These are phyloP conservation scores for Niveomyces coronatus DNA, from an alignment of 2,329 filamentous ascomycete species.

Conservation along the genomic window DNA sequence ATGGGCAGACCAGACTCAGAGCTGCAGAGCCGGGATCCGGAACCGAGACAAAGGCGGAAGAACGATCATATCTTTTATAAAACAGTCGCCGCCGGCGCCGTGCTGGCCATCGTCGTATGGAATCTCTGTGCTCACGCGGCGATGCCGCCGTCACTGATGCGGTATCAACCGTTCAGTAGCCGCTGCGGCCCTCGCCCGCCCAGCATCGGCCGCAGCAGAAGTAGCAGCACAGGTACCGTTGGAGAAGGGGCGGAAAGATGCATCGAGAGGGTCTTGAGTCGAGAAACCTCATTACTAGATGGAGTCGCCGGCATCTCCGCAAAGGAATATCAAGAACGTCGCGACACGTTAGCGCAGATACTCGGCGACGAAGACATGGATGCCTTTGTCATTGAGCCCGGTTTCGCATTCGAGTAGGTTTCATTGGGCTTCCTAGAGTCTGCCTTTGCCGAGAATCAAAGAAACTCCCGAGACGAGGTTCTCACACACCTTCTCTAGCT, in stretches of 20 bases:
- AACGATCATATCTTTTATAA: too few relatives aligned
- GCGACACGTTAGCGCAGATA: slow-evolving; percentile 45
- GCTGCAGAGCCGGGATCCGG: background rate
- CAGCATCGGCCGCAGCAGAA: background rate
- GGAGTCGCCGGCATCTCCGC: slow-evolving; percentile 34
- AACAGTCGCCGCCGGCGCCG: slow-evolving; percentile 1
- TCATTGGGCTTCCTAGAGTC: background rate
- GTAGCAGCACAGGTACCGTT: slow-evolving; percentile 2
- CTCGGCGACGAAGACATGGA: slow-evolving; percentile 40
- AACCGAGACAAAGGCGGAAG: too few relatives aligned
- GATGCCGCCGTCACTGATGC: background rate
- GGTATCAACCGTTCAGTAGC: background rate
- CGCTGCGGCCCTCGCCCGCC: background rate
- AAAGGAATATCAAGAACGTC: slow-evolving; percentile 42
- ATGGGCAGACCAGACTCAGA: slow-evolving; percentile 7
- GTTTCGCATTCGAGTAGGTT: slow-evolving; percentile 48
- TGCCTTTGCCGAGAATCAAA: background rate
- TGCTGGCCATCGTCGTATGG: slow-evolving; percentile 3
- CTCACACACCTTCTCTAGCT: slow-evolving; percentile 17
- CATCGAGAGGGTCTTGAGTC: slow-evolving; percentile 40
- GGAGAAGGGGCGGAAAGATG: slow-evolving; percentile 26
- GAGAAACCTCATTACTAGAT: slow-evolving; percentile 40
- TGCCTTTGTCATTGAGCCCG: slow-evolving; percentile 53
- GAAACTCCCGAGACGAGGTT: too few relatives aligned
- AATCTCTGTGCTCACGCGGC: background rate